Percentiles rank a stretch among this genome's conserved stretches.
These are phyloP conservation scores for Ceratocystis alfenasii DNA, from an alignment of 2,329 filamentous ascomycete genomes.

Conservation along the genomic window DNA sequence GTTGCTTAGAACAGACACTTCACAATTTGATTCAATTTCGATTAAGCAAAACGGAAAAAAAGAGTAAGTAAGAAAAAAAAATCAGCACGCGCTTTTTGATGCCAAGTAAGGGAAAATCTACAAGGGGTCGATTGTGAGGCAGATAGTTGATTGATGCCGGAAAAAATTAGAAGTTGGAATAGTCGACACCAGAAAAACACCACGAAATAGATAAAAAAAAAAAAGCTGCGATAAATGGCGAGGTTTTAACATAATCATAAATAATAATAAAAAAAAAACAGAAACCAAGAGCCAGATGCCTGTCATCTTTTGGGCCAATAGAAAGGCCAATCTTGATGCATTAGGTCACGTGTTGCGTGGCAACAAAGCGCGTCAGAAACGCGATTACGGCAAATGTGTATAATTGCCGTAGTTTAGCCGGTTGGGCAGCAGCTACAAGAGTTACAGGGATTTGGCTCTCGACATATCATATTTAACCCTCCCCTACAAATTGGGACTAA, in stretches of 20 bases:
- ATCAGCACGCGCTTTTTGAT: background rate
- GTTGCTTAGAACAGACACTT: background rate
- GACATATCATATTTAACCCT: background rate
- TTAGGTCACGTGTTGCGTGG: background rate
- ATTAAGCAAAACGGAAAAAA: constrained; percentile 12
- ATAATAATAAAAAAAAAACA: background rate
- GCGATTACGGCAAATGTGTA: background rate
- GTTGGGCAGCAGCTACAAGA: background rate
- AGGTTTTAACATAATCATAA: background rate
- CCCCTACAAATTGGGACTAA: too few relatives aligned
- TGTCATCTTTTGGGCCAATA: background rate
- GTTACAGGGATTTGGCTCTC: background rate
- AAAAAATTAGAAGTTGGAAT: constrained; percentile 7
- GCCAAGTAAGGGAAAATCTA: background rate
- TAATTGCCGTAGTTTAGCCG: background rate
- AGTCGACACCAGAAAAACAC: background rate
- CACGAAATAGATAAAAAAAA: background rate
- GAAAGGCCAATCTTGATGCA: background rate
- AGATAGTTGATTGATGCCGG: background rate
- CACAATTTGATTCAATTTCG: background rate
- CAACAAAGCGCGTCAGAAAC: constrained; percentile 1
- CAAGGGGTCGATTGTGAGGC: background rate
- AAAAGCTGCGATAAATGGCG: constrained; percentile 4
- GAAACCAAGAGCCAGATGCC: background rate
- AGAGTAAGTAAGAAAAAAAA: background rate